These are phyloP conservation scores for Trichophyton verrucosum DNA, from an alignment of 2,329 filamentous ascomycete species.

Conservation along the genomic window DNA sequence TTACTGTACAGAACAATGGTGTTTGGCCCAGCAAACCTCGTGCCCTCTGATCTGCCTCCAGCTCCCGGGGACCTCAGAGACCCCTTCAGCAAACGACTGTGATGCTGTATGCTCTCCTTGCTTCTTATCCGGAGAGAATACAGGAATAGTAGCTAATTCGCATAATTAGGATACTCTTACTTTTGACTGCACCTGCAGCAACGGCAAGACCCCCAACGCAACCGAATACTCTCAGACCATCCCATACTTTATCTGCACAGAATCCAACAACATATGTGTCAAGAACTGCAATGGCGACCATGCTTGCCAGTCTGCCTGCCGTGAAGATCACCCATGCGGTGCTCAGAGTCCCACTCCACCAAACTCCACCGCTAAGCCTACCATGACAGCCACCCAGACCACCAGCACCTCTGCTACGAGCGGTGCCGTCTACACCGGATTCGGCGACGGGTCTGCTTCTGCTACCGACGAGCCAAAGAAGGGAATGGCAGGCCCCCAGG, in stretches of 20 bases:
- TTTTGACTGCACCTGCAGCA: constrained; percentile 46
- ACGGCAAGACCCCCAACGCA: constrained; percentile 44
- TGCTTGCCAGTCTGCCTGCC: constrained; percentile 40
- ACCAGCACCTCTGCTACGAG: constrained; percentile 24
- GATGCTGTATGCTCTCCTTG: constrained; percentile 22
- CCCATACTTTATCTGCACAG: constrained; percentile 49
- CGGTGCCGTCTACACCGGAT: constrained; percentile 34
- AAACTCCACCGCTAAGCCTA: constrained; percentile 38
- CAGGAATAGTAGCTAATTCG: constrained; percentile 2
- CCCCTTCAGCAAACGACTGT: constrained; percentile 29
- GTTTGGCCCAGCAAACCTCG: constrained; percentile 28
- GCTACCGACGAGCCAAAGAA: constrained; percentile 20
- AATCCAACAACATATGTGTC: constrained; percentile 46
- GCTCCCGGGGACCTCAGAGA: constrained; percentile 23
- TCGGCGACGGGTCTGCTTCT: constrained; percentile 28
- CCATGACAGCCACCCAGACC: constrained; percentile 23
- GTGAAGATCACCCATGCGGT: constrained; percentile 46
- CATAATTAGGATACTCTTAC: constrained; percentile 32
- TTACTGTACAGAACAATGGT: constrained; percentile 30
- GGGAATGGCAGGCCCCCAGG: constrained; percentile 21
- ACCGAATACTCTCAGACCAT: constrained; percentile 51
- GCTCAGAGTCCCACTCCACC: constrained; percentile 44
- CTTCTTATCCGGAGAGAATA: neutral
- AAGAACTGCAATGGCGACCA: constrained; percentile 37
- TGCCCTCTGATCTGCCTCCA: constrained; percentile 38